These are phyloP conservation scores for Cladobotryum protrusum DNA, from an alignment of 2,329 filamentous ascomycete species.

Conservation along the genomic window DNA sequence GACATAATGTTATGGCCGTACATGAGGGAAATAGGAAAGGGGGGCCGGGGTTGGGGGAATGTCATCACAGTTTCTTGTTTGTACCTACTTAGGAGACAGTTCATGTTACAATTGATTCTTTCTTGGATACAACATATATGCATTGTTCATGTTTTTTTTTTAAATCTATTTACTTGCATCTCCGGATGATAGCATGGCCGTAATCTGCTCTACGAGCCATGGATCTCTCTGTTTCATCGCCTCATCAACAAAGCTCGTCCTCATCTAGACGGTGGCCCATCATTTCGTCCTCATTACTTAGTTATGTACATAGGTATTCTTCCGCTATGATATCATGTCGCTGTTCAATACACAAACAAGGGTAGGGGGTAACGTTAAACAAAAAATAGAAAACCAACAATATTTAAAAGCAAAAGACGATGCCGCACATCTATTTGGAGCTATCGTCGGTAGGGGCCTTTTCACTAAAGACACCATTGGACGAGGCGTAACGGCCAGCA, in stretches of 20 bases:
- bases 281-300: too few species aligned
- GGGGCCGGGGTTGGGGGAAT: not conserved
- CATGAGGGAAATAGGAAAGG: not conserved
- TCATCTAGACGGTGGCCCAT: too few species aligned
- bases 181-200: too few species aligned
- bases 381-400: not conserved
- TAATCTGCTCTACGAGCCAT: not conserved
- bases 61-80: too few species aligned
- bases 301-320: too few species aligned
- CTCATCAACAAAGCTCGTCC: too few species aligned
- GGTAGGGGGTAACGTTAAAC: not conserved
- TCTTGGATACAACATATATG: not conserved
- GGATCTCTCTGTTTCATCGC: not conserved
- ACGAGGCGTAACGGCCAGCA: slow-evolving; percentile 24
- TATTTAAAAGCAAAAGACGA: not conserved
- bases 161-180: too few species aligned
- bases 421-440: slow-evolving; percentile 11
- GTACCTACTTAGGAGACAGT: too few species aligned
- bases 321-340: not conserved
- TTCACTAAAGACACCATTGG: slow-evolving; percentile 22
- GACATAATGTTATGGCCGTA: too few species aligned
- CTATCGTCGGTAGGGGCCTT: slow-evolving; percentile 17
- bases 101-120: not conserved
- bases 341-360: not conserved
- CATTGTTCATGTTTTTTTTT: too few species aligned